Percentiles rank a stretch among this genome's conserved stretches.
These are phyloP conservation scores for Dioscorea dumetorum DNA, from an alignment of 106 monocot species.

Conservation along the genomic window DNA sequence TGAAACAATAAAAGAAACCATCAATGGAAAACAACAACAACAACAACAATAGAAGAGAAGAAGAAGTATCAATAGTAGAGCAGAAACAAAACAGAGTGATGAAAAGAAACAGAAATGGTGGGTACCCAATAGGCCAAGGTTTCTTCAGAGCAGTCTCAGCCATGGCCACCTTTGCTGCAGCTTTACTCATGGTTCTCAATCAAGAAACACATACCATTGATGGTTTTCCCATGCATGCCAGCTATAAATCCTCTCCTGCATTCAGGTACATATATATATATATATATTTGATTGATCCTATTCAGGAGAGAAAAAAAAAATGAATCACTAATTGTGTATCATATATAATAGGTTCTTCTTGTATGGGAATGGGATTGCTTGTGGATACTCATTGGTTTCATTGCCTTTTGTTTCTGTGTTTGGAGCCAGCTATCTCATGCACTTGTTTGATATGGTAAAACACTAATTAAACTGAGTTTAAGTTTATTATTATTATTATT, in stretches of 20 bases:
- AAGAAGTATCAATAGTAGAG: too few species aligned
- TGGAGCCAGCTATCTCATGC: neutral
- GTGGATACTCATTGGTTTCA: constrained; percentile 3
- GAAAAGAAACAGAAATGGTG: neutral
- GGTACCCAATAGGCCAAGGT: constrained; percentile 2
- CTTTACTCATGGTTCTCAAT: neutral
- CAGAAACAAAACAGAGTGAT: too few species aligned
- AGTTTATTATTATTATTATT: too few species aligned
- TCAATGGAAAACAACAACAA: too few species aligned
- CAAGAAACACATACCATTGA: neutral
- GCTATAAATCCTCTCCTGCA: constrained; percentile 4
- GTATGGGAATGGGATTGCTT: neutral
- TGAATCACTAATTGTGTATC: neutral
- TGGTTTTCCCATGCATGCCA: neutral
- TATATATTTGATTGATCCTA: neutral
- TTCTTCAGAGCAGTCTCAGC: neutral
- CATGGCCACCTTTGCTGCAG: neutral
- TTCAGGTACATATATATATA: neutral
- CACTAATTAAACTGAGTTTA: neutral
- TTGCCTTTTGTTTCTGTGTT: neutral
- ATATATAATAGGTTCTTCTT: constrained; percentile 3
- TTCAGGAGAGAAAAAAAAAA: neutral
- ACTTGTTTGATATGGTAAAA: constrained; percentile 10
- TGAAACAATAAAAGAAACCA: too few species aligned
- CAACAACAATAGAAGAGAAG: too few species aligned